phyloP scores from a whole-genome alignment of 2,329 filamentous ascomycete species.

The Tolypocladium amazonense region DNA sequence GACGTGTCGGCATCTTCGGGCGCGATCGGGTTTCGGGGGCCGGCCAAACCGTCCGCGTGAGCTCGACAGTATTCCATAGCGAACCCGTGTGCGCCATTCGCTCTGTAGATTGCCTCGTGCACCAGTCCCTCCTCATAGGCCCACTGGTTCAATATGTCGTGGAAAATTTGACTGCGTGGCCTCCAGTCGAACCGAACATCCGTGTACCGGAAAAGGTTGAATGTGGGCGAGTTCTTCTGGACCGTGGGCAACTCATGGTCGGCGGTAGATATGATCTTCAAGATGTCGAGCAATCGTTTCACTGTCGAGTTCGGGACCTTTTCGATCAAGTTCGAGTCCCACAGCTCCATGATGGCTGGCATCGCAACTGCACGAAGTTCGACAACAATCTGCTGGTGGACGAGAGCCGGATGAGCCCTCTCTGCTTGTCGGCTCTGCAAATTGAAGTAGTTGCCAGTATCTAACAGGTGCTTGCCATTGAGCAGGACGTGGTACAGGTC shows the following conservation, averaged over 20 bases:
- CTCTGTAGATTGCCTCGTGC: constrained; percentile 72
- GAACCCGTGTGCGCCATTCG: constrained; percentile 51
- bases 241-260: constrained; percentile 62
- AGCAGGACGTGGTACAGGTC: constrained; percentile 69
- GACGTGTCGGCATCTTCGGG: constrained; percentile 39
- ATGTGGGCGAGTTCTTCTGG: constrained; percentile 34
- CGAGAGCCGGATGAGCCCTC: constrained; percentile 26
- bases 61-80: constrained; percentile 68
- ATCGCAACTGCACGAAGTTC: constrained; percentile 75
- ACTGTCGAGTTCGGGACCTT: constrained; percentile 68
- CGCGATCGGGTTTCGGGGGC: constrained; percentile 58
- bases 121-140: constrained; percentile 47
- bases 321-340: constrained; percentile 77
- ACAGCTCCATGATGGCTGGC: constrained; percentile 65
- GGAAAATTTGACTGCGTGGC: constrained; percentile 12
- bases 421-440: constrained; percentile 29
- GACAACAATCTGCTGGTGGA: constrained; percentile 67
- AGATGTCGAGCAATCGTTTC: constrained; percentile 70
- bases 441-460: constrained; percentile 52
- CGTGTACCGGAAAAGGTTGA: constrained; percentile 32
- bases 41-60: constrained; percentile 44
- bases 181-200: constrained; percentile 37
- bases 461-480: constrained; percentile 68
- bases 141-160: constrained; percentile 20
- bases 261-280: constrained; percentile 67